Evolutionary conservation across 371 early-diverging fungal species (phyloP), one percentile per base, ranked within the genome.

Genomic region (Funneliformis caledonium): DNA sequence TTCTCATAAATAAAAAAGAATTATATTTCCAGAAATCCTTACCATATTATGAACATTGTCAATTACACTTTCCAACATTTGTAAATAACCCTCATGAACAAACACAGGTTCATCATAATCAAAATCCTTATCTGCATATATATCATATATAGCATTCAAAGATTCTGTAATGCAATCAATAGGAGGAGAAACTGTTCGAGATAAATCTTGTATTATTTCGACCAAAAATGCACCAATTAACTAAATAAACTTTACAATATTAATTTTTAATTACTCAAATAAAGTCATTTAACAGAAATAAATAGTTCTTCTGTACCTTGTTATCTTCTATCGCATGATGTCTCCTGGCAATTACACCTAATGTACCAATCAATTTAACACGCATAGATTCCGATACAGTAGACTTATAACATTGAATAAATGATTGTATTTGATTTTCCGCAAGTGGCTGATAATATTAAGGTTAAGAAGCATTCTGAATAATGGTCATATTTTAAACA

Each of bases 51-150:
- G 86, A 33, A 89, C 82, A 33, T 85, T 83, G 47, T 89, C 88
- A 31, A 88, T 80, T 56, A 91, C 76, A 45, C 87, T 86, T 81
- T 89, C 87, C 45, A 97, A 86, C 50, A 86, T 87, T 19, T 83
- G 80, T 50, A 93, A 84, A 72, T 91, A 94, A 19, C 87, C 88
- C n/a, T 89, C 90, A 50, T 90, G 84, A 7, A 96, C 93, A 87
- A 91, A 97, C 0, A 96, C 95, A 2, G 95, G 93, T 50, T 80
- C 82, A 84, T 97, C 96, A 82, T 97, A 97, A 81, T 95, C 96
- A 84, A 90, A 96, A 7, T 85, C 89, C 59, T 87, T 90, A 82
- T 97, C 98, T 47, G 91, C 91, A 84, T 97, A 97, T 9, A 97
- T 91, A 82, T 97, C 97, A 83, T 88, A 97, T 45, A 97, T 84